phyloP scores from a whole-genome alignment of 2,329 filamentous ascomycete genomes.

The Aureobasidium sp. region DNA sequence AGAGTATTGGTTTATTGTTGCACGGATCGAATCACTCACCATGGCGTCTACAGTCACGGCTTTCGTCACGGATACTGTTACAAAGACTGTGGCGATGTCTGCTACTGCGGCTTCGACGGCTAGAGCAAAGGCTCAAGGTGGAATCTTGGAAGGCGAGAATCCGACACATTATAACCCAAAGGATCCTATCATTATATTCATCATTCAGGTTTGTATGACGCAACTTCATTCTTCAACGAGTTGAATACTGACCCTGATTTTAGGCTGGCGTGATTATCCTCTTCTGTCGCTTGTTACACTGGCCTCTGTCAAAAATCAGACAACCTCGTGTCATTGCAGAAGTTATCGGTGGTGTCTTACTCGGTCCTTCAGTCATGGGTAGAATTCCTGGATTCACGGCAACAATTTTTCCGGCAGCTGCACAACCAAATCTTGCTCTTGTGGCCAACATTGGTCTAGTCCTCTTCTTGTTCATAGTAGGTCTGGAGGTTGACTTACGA shows the following conservation, averaged over 20 bases:
- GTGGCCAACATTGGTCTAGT: slow-evolving; percentile 88
- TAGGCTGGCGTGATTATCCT: slow-evolving; percentile 79
- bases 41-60: slow-evolving; percentile 27
- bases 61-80: slow-evolving; percentile 28
- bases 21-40: not conserved
- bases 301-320: slow-evolving; percentile 77
- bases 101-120: slow-evolving; percentile 30
- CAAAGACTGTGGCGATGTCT: slow-evolving; percentile 28
- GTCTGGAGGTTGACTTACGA: slow-evolving; percentile 85
- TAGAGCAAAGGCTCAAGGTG: slow-evolving; percentile 63
- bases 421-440: slow-evolving; percentile 78
- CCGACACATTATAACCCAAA: slow-evolving; percentile 74
- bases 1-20: not conserved
- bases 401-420: slow-evolving; percentile 79
- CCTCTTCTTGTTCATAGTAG: slow-evolving; percentile 89
- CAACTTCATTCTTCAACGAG: not conserved
- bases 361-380: slow-evolving; percentile 91
- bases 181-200: slow-evolving; percentile 80
- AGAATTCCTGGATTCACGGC: slow-evolving; percentile 81
- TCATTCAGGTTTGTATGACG: slow-evolving; percentile 67
- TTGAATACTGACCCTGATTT: not conserved
- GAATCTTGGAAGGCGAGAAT: slow-evolving; percentile 76
- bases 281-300: slow-evolving; percentile 79
- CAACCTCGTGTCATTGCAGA: slow-evolving; percentile 88
- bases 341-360: slow-evolving; percentile 84